Percentiles rank a stretch among this genome's conserved stretches.
These are phyloP conservation scores for Effrenium voratum DNA, from an alignment of 73 alveolate genomes.

Conservation along the genomic window DNA sequence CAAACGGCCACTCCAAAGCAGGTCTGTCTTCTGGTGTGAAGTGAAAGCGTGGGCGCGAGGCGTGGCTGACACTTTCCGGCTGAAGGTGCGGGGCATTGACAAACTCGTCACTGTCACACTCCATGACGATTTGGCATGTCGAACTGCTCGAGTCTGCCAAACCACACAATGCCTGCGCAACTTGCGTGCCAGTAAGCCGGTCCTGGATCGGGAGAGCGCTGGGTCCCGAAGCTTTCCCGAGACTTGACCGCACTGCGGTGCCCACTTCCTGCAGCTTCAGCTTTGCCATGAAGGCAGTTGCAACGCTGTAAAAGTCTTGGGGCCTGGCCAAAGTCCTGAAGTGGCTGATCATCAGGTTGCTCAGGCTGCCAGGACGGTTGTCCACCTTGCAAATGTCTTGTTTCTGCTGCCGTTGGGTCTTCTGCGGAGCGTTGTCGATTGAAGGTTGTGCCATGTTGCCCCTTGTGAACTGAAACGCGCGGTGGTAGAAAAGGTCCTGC, in stretches of 20 bases:
- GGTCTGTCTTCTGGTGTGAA: background rate
- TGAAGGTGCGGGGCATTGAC: too few relatives aligned
- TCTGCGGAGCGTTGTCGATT: background rate
- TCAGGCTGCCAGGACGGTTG: background rate
- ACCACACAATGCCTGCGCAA: too few relatives aligned
- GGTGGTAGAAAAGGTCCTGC: slow-evolving; percentile 5
- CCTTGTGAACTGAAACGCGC: background rate
- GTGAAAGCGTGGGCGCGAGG: background rate
- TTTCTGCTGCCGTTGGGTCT: background rate
- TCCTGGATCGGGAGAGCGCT: background rate
- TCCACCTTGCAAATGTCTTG: background rate
- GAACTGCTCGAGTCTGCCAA: too few relatives aligned
- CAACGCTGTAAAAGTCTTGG: background rate
- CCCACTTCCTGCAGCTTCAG: background rate
- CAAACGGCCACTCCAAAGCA: background rate
- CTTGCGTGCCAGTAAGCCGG: background rate
- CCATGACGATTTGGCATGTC: background rate
- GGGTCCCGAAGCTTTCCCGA: background rate
- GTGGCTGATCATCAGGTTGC: background rate
- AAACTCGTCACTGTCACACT: background rate
- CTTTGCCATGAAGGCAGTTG: background rate
- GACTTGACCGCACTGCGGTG: background rate
- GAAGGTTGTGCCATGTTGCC: background rate
- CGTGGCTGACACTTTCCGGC: too few relatives aligned
- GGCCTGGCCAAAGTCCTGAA: background rate